Evolutionary conservation across 176 grass and related monocot genomes (phyloP), one percentile per base, ranked within the genome.

Genomic region (Carex scoparia): DNA sequence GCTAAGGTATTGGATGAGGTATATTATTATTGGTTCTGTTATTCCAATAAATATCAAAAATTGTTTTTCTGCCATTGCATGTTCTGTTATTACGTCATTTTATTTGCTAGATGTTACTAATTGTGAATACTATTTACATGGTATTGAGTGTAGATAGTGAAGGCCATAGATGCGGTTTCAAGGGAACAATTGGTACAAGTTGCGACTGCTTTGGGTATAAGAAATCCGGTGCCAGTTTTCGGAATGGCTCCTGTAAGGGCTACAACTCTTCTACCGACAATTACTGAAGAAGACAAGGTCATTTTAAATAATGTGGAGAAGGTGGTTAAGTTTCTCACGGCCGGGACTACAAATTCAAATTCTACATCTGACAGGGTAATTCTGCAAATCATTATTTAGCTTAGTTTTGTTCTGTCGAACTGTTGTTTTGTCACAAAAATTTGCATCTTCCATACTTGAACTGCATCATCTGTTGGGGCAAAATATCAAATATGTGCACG

Each of bases 291-390:
- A 84, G 95, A 98, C 66, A 98, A 87, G 74, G 69, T 91, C 67
- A 90, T 98, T 88, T 90, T 98, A 84, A 93, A 98, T 76, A 98
- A 98, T 46, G 95, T 98, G 1, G 91, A 98, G 87, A 98, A 98
- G 86, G 93, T 98, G 0, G 58, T 84, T 37, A 98, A 90, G 65
- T 98, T 98, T 85, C 85, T 98, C 40, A 89, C 91, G 18, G 90
- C 93, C 49, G 91, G 91, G 19, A 85, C 89, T 79, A 77, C 89
- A 69, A 93, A 61, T 66, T 74, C 86, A 61, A 93, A 69, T 69
- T 81, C 86, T 81, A 86, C 88, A 83, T 54, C 68, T n/a, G 63
- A 87, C 10, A 84, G 86, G 95, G 95, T 94, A 93, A 84, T 66
- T 9, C 2, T 85, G 61, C n/a, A 18, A 56, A 4, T 30, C 8